Percentiles rank a stretch among this genome's conserved stretches.
These are phyloP conservation scores for Irpex sp. DNA, from an alignment of 1,284 basidiomycete species.

Conservation along the genomic window DNA sequence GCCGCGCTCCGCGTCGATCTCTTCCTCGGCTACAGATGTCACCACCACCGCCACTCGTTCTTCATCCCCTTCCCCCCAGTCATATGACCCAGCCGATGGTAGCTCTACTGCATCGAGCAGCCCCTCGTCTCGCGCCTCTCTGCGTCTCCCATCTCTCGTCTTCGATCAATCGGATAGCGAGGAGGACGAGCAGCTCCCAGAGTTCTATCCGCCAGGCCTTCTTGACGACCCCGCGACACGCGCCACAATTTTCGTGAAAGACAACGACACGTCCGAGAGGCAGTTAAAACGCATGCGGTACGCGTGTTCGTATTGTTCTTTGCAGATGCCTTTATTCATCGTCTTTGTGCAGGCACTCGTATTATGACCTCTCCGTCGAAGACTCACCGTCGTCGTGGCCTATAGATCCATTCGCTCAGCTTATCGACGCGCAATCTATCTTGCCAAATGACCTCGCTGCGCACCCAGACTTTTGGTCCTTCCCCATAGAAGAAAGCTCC, in stretches of 20 bases:
- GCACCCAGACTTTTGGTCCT: not conserved
- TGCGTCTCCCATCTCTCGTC: slow-evolving; percentile 7
- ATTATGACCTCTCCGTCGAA: not conserved
- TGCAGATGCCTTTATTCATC: not conserved
- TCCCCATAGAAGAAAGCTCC: not conserved
- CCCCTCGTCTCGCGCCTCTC: not conserved
- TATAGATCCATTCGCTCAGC: not conserved
- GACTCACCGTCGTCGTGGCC: not conserved
- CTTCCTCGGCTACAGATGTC: not conserved
- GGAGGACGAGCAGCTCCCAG: slow-evolving; percentile 6
- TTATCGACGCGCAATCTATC: not conserved
- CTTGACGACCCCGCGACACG: not conserved
- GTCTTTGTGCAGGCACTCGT: not conserved
- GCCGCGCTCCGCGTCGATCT: not conserved
- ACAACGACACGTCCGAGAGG: not conserved
- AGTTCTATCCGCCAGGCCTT: not conserved
- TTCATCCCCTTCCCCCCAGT: too few species aligned
- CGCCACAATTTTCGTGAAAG: not conserved
- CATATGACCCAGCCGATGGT: too few species aligned
- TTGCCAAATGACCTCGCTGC: not conserved
- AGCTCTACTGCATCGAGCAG: not conserved
- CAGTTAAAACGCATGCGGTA: not conserved
- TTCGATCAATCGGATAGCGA: slow-evolving; percentile 9
- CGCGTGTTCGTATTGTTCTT: not conserved
- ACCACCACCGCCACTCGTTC: not conserved